Conservation (phyloP, 306 rosid genomes). For the Chamaecrista fasciculata region DNA sequence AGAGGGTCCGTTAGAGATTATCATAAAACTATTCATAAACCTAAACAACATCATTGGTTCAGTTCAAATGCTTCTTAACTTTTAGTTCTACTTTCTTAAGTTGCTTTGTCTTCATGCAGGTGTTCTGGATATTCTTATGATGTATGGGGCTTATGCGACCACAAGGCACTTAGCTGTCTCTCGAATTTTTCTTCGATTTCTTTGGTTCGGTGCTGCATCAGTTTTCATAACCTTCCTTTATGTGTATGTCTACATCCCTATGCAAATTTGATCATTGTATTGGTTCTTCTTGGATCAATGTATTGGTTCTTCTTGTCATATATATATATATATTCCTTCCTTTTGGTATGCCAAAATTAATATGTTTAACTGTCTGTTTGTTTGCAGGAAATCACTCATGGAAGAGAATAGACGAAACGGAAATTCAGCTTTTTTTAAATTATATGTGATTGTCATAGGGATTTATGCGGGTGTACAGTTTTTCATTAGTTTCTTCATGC, state of each 20-base stretch:
- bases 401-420: slow-evolving; percentile 62
- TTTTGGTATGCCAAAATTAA: background rate
- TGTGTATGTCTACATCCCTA: slow-evolving; percentile 50
- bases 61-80: background rate
- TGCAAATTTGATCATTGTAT: slow-evolving; percentile 2
- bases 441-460: slow-evolving; percentile 67
- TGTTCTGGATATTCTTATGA: slow-evolving; percentile 86
- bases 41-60: background rate
- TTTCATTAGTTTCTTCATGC: slow-evolving; percentile 78
- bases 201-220: slow-evolving; percentile 80
- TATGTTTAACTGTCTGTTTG: slow-evolving; percentile 26
- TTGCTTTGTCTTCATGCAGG: slow-evolving; percentile 45
- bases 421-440: slow-evolving; percentile 46
- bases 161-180: slow-evolving; percentile 68
- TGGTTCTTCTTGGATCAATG: slow-evolving; percentile 1
- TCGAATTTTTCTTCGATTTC: slow-evolving; percentile 80
- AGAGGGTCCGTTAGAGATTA: background rate
- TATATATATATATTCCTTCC: no score
- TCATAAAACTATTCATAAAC: background rate
- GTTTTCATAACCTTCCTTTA: slow-evolving; percentile 71
- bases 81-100: slow-evolving; percentile 16
- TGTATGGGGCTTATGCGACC: slow-evolving; percentile 95
- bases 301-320: slow-evolving; percentile 1
- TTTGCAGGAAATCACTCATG: slow-evolving; percentile 79
- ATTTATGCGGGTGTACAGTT: slow-evolving; percentile 86